Evolutionary conservation across 2,329 filamentous ascomycete genomes (phyloP).

Genomic region (Penicillium nordicum): DNA sequence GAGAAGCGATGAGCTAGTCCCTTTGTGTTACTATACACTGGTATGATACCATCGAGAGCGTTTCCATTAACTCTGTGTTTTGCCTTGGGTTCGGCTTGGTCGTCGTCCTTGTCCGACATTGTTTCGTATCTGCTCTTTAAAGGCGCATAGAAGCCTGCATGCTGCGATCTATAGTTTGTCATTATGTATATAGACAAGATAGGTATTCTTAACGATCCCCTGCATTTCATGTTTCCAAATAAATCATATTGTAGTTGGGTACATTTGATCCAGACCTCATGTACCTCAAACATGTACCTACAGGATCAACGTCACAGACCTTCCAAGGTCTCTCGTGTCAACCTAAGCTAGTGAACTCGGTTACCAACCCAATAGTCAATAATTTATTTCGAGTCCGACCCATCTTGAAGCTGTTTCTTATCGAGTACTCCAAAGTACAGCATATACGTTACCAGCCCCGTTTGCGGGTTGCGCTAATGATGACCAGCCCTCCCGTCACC

Average conservation of each 20-base stretch:
- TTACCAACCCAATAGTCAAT: not conserved
- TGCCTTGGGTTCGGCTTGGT: not conserved
- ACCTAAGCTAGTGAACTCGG: not conserved
- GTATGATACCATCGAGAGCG: not conserved
- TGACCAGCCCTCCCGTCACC: slow-evolving; percentile 14
- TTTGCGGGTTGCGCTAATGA: slow-evolving; percentile 19
- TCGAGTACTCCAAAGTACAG: not conserved
- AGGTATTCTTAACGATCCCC: not conserved
- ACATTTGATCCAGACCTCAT: not conserved
- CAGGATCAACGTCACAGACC: slow-evolving; percentile 17
- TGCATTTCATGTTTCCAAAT: not conserved
- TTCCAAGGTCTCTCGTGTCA: not conserved
- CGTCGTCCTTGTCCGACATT: not conserved
- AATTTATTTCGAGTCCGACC: not conserved
- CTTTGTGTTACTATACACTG: not conserved
- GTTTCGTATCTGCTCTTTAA: not conserved
- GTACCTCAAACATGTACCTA: not conserved
- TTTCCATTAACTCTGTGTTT: not conserved
- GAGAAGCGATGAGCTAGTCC: slow-evolving; percentile 67
- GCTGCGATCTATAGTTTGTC: not conserved
- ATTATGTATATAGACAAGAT: slow-evolving; percentile 13
- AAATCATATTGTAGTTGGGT: not conserved
- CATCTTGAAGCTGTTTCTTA: not conserved
- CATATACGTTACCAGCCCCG: slow-evolving; percentile 7
- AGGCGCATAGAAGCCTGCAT: not conserved